Base-by-base conservation (phyloP, 2,329 filamentous ascomycete species). In the Cercospora sp. region DNA sequence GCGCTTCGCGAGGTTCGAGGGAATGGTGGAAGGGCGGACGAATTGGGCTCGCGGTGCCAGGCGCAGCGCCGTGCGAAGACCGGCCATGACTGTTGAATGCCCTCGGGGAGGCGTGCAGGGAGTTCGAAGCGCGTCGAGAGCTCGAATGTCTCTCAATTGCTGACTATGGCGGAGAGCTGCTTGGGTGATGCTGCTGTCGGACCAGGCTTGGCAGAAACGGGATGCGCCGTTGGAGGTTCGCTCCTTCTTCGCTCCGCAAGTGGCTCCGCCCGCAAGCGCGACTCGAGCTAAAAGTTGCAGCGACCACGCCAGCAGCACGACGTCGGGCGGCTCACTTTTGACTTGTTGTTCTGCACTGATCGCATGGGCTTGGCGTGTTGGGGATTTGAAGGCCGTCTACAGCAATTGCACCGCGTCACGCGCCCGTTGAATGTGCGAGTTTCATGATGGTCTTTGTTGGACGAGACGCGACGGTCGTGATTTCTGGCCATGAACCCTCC, bases 21-120 rank as follows among this genome's bases (percentile, higher is more conserved):
- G 68, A 67, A 63, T 61, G 57, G 68, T 62, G 33, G 72, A 59
- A 42, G 73, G 69, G 60, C 74, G 74, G 67, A 69, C 55, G 70
- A 70, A 68, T 48, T 75, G 75, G n/a, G 76, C 71, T 67, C 75
- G 73, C 18, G 75, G 72, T 48, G 72, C 72, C 65, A 75, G 66
- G 33, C 76, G 73, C 45, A 75, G 62, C 20, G 72, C 69, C 12
- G 69, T 67, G 57, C 74, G 71, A 39, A 77, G 64, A 58, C 70
- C 64, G 36, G 75, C 72, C 76, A 77, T 77, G 39, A 61, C 69
- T 39, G 60, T 30, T 57, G 53, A n/a, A 60, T 51, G 55, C 20
- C 20, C 18, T 42, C 36, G 26, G 36, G 26, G 12, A 36, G 63
- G 57, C n/a, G 30, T 45, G 18, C 10, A 57, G 58, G 60, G 28